A percentile compares a stretch with the other conserved stretches of the same genome.
phyloP scores from a whole-genome alignment of 2,329 filamentous ascomycete species.

The Elsinoe necatrix region DNA sequence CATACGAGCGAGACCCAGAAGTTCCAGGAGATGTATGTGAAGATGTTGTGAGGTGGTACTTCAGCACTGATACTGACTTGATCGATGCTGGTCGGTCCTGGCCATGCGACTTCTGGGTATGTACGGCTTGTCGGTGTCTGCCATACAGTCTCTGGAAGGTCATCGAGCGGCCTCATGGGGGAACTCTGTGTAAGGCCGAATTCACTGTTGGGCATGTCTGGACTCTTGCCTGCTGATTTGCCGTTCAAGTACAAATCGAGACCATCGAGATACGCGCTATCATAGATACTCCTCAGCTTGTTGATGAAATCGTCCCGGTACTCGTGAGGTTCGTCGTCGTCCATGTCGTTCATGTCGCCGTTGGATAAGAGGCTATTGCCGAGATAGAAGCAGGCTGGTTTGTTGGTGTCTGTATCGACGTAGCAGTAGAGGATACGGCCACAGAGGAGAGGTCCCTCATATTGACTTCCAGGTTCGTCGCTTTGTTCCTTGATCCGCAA shows the following conservation, averaged over 20 bases:
- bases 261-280: neutral
- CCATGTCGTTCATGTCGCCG: neutral
- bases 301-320: neutral
- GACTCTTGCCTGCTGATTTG: neutral
- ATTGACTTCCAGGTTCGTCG: neutral
- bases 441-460: neutral
- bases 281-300: neutral
- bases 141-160: neutral
- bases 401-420: neutral
- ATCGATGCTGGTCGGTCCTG: neutral
- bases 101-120: neutral
- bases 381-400: neutral
- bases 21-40: neutral
- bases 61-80: neutral
- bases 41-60: neutral
- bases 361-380: neutral
- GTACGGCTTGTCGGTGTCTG: neutral
- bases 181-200: neutral
- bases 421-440: slow-evolving; percentile 4
- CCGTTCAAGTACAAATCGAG: neutral
- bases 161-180: neutral
- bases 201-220: neutral
- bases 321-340: neutral
- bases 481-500: neutral
- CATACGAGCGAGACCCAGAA: neutral